phyloP scores from a whole-genome alignment of 2,329 filamentous ascomycete species.

The Ophiobolus disseminans region DNA sequence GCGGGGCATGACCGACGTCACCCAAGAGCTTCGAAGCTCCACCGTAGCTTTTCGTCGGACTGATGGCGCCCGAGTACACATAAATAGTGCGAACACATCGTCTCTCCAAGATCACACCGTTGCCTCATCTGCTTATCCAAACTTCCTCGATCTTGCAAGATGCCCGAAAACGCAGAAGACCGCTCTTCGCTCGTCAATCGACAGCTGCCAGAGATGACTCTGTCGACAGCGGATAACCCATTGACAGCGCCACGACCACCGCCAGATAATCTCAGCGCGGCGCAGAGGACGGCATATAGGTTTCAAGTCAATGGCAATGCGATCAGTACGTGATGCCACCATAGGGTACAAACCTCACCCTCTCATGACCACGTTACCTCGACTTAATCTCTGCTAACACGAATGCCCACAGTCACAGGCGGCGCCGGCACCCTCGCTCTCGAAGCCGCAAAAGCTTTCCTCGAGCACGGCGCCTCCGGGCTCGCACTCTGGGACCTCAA shows the following conservation, averaged over 20 bases:
- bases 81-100: neutral
- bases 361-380: neutral
- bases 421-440: conserved; percentile 70
- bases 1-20: too few species aligned
- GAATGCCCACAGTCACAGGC: conserved; percentile 61
- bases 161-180: conserved; percentile 48
- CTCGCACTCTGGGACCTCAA: conserved; percentile 68
- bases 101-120: neutral
- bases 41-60: conserved; percentile 12
- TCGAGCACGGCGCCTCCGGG: conserved; percentile 70
- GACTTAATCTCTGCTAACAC: conserved; percentile 2
- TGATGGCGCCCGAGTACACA: conserved; percentile 17
- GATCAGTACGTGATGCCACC: conserved; percentile 53
- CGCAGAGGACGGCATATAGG: conserved; percentile 54
- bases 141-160: conserved; percentile 15
- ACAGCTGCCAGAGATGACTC: conserved; percentile 57
- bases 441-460: conserved; percentile 65
- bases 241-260: conserved; percentile 52
- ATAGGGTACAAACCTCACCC: conserved; percentile 15
- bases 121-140: neutral
- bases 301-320: conserved; percentile 62
- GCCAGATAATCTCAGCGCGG: conserved; percentile 51
- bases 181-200: conserved; percentile 55
- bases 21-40: conserved; percentile 11
- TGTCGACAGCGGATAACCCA: conserved; percentile 56